Evolutionary conservation across 2,329 filamentous ascomycete genomes (phyloP).

Genomic region (Aureobasidium sp.): DNA sequence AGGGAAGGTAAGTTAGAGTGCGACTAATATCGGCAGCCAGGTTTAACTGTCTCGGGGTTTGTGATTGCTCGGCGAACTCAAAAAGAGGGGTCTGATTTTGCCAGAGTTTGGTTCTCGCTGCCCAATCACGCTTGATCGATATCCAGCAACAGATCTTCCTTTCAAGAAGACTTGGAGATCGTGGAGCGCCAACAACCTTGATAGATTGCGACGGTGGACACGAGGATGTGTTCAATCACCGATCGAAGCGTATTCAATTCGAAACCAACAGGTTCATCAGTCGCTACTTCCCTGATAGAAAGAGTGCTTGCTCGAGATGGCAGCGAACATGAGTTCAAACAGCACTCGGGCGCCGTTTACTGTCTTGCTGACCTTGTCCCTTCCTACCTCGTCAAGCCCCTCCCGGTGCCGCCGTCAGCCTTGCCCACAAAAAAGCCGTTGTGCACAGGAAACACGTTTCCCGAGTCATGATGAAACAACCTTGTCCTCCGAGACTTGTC

Average conservation of each 20-base stretch:
- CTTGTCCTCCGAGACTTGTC: conserved; percentile 1
- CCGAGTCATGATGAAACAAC: conserved; percentile 12
- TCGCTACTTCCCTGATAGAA: not conserved
- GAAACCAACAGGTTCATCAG: not conserved
- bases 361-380: conserved; percentile 1
- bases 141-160: not conserved
- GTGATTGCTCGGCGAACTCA: not conserved
- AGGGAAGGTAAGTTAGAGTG: not conserved
- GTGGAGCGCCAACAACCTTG: conserved; percentile 3
- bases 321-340: not conserved
- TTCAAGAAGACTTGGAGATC: not conserved
- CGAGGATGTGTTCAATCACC: not conserved
- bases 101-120: not conserved
- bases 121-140: conserved; percentile 6
- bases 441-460: not conserved
- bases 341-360: not conserved
- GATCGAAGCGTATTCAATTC: not conserved
- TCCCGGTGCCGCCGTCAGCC: conserved; percentile 8
- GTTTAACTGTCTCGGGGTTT: not conserved
- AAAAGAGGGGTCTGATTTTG: not conserved
- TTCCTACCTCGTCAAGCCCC: not conserved
- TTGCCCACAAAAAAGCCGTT: conserved; percentile 6
- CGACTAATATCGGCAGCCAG: not conserved
- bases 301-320: not conserved
- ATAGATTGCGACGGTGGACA: not conserved